Conservation (phyloP, 495 filamentous ascomycete genomes). For the Lophium mytilinum region DNA sequence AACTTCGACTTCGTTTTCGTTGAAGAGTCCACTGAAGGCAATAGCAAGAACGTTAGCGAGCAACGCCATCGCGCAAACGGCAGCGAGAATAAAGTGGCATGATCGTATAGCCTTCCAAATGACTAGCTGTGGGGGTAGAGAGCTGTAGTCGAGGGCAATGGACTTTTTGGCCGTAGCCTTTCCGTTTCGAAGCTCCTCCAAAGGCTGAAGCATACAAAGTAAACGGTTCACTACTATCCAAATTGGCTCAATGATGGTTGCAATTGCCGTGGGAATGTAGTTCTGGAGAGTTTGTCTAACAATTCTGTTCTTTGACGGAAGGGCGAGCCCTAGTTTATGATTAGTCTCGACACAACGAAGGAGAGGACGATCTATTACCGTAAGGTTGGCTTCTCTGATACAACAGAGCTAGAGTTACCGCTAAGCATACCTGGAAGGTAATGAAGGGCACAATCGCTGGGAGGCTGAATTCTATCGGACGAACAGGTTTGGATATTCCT, state of each 20-base stretch:
- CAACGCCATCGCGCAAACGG: conserved; percentile 32
- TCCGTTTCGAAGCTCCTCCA: conserved; percentile 34
- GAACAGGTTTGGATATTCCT: not conserved
- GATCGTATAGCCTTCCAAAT: conserved; percentile 33
- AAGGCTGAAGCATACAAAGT: conserved; percentile 39
- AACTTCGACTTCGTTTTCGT: conserved; percentile 3
- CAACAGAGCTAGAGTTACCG: conserved; percentile 2
- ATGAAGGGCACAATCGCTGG: not conserved
- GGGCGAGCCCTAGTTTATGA: conserved; percentile 31
- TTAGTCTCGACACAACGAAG: not conserved
- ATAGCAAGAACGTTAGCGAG: conserved; percentile 38
- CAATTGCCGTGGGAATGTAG: conserved; percentile 39
- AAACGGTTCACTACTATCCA: conserved; percentile 40
- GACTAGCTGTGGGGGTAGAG: conserved; percentile 39
- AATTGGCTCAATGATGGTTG: conserved; percentile 40
- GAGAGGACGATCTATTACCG: conserved; percentile 2
- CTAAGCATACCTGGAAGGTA: not conserved
- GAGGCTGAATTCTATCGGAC: conserved; percentile 6
- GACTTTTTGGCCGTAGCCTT: conserved; percentile 26
- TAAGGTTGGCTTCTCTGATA: not conserved
- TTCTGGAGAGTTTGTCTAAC: conserved; percentile 37
- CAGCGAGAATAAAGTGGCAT: conserved; percentile 33
- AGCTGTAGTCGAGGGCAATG: conserved; percentile 36
- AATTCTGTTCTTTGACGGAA: conserved; percentile 32
- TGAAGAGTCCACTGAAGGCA: conserved; percentile 33